Percentiles rank a stretch among this genome's conserved stretches.
Evolutionary conservation across 371 early-diverging fungal species (phyloP).

Genomic region (Phascolomyces articulosus): DNA sequence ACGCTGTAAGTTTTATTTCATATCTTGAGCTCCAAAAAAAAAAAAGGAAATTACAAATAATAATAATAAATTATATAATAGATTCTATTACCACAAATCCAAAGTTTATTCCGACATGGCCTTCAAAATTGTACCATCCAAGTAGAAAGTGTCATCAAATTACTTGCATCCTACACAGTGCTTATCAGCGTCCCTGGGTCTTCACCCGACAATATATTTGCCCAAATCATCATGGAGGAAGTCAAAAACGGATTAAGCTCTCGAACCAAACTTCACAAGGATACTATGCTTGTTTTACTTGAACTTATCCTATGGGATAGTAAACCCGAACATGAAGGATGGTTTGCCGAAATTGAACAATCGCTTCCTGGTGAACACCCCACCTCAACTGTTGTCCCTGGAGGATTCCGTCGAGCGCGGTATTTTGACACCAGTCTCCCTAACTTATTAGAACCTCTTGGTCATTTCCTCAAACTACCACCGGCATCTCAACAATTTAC

Average conservation of each 20-base stretch:
- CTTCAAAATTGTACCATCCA: constrained; percentile 40
- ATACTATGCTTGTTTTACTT: constrained; percentile 45
- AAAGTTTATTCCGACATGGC: constrained; percentile 45
- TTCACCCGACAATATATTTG: constrained; percentile 42
- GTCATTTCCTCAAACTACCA: constrained; percentile 38
- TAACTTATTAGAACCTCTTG: constrained; percentile 32
- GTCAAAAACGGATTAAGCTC: constrained; percentile 24
- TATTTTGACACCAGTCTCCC: constrained; percentile 41
- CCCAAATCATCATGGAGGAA: constrained; percentile 49
- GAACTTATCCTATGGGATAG: constrained; percentile 50
- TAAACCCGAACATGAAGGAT: constrained; percentile 26
- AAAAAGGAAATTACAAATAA: not conserved
- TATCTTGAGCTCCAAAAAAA: too few species aligned
- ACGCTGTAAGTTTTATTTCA: constrained; percentile 38
- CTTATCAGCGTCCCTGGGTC: constrained; percentile 32
- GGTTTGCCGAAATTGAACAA: constrained; percentile 43
- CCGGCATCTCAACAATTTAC: constrained; percentile 44
- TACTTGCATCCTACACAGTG: constrained; percentile 42
- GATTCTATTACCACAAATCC: constrained; percentile 43
- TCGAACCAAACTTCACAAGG: constrained; percentile 34
- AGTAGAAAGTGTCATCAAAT: constrained; percentile 38
- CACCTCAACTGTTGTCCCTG: constrained; percentile 28
- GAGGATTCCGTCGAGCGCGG: constrained; percentile 17
- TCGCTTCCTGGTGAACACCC: constrained; percentile 20
- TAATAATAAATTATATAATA: not conserved